Percentiles rank a stretch among this genome's conserved stretches.
Conservation (phyloP, 1,284 basidiomycete genomes). For the Bondarzewia mesenterica region DNA sequence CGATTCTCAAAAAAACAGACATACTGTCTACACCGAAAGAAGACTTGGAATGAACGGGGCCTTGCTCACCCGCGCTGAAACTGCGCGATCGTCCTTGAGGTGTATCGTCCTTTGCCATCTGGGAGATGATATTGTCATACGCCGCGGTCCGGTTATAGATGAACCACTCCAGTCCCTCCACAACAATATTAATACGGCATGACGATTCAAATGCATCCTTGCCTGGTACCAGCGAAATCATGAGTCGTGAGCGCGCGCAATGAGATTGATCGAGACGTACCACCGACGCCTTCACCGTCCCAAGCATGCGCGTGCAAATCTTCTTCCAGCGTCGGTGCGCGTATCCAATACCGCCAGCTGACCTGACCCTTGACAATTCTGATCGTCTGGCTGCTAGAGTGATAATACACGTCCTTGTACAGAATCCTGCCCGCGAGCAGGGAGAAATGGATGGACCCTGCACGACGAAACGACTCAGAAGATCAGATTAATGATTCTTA, state of each 20-base stretch:
- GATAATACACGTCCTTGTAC: conserved; percentile 79
- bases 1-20: background rate
- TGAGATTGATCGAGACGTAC: conserved; percentile 21
- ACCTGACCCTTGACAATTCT: conserved; percentile 77
- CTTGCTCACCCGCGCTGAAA: conserved; percentile 16
- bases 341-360: conserved; percentile 90
- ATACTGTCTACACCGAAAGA: conserved; percentile 22
- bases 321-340: conserved; percentile 56
- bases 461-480: too few species aligned
- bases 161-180: conserved; percentile 86
- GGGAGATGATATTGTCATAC: conserved; percentile 77
- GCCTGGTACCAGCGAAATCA: background rate
- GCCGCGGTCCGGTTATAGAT: conserved; percentile 84
- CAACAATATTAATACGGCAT: conserved; percentile 71
- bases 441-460: conserved; percentile 87
- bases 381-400: conserved; percentile 85
- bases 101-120: conserved; percentile 44
- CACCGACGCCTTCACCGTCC: conserved; percentile 35
- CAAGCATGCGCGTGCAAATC: conserved; percentile 46
- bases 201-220: conserved; percentile 32
- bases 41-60: conserved; percentile 23
- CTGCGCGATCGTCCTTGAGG: conserved; percentile 11
- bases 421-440: conserved; percentile 81
- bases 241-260: background rate
- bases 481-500: too few species aligned